Evolutionary conservation across 305 asterid species (phyloP).

Genomic region (Fraxinus dipetala): DNA sequence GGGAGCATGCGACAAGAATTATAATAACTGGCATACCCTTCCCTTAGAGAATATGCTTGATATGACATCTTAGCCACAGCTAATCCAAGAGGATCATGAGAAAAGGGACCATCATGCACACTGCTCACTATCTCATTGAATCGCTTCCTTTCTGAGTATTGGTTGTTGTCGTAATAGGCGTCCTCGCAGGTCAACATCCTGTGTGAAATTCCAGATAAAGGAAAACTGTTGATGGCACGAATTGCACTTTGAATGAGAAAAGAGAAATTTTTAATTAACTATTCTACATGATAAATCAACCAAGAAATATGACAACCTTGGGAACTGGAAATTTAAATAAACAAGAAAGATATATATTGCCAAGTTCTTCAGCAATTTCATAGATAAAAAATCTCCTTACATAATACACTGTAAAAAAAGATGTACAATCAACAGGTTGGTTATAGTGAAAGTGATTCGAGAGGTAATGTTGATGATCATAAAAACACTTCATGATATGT

Average conservation of each 20-base stretch:
- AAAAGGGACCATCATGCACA: slow-evolving; percentile 47
- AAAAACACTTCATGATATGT: not conserved
- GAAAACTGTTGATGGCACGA: slow-evolving; percentile 22
- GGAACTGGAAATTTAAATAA: not conserved
- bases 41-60: slow-evolving; percentile 85
- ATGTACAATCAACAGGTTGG: not conserved
- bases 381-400: not conserved
- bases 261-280: not conserved
- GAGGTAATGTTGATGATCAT: not conserved
- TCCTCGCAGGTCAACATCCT: slow-evolving; percentile 93
- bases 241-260: not conserved
- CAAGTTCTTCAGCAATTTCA: not conserved
- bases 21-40: slow-evolving; percentile 64
- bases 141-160: slow-evolving; percentile 36
- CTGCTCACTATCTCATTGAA: slow-evolving; percentile 35
- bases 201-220: slow-evolving; percentile 30
- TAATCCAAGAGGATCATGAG: slow-evolving; percentile 72
- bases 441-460: not conserved
- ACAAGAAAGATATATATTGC: not conserved
- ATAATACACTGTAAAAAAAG: not conserved
- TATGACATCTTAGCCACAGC: slow-evolving; percentile 88
- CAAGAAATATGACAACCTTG: not conserved
- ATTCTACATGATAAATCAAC: not conserved
- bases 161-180: slow-evolving; percentile 58
- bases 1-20: not conserved